Evolutionary conservation across 768 basidiomycete species (phyloP).

Genomic region (Suillus brevipes): DNA sequence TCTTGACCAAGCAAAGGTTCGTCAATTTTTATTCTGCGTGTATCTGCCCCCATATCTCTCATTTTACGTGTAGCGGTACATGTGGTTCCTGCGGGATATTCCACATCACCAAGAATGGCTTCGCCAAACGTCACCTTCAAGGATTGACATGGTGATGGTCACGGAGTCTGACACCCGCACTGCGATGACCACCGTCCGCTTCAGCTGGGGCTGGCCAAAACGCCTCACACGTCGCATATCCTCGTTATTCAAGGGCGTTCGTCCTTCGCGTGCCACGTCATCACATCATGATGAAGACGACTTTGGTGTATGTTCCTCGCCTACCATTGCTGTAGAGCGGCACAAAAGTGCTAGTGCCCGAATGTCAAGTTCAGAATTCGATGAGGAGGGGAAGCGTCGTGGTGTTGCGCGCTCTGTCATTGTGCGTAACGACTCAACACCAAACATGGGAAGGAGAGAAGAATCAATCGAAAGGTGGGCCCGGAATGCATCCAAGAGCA

Average conservation of each 20-base stretch:
- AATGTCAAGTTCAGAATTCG: slow-evolving; percentile 15
- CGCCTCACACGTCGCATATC: slow-evolving; percentile 46
- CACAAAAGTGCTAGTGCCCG: slow-evolving; percentile 27
- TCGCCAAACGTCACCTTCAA: slow-evolving; percentile 52
- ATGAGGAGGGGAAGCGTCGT: slow-evolving; percentile 32
- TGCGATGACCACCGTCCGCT: slow-evolving; percentile 67
- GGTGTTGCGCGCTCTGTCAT: slow-evolving; percentile 20
- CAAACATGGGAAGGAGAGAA: slow-evolving; percentile 27
- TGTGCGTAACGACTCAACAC: slow-evolving; percentile 22
- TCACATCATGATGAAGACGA: slow-evolving; percentile 17
- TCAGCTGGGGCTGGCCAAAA: slow-evolving; percentile 58
- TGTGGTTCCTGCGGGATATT: slow-evolving; percentile 72
- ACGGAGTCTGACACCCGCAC: slow-evolving; percentile 76
- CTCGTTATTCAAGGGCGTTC: slow-evolving; percentile 48
- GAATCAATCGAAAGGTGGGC: slow-evolving; percentile 37
- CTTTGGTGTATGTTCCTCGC: slow-evolving; percentile 35
- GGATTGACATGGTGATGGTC: slow-evolving; percentile 53
- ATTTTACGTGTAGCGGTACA: slow-evolving; percentile 44
- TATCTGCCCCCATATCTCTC: slow-evolving; percentile 1
- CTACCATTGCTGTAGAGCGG: slow-evolving; percentile 23
- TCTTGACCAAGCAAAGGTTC: slow-evolving; percentile 81
- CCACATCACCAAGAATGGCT: slow-evolving; percentile 72
- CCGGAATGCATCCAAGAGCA: slow-evolving; percentile 22
- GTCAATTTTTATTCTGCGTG: slow-evolving; percentile 19
- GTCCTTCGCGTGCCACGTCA: slow-evolving; percentile 25